phyloP scores from a whole-genome alignment of 805 yeast species.

The Metschnikowia picachoensis region DNA sequence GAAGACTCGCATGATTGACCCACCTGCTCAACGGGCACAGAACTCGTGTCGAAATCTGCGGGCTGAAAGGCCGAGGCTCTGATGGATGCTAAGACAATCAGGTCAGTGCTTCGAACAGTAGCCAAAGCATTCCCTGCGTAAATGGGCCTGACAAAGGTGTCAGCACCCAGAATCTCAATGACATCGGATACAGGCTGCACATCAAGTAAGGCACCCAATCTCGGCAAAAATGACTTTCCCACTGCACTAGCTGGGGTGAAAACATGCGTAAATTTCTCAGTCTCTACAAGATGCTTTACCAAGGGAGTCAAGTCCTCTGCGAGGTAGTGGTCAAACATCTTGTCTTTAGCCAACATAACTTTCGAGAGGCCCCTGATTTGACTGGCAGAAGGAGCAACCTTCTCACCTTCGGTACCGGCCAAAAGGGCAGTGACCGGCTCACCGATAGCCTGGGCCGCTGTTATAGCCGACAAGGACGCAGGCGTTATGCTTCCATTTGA shows the following conservation, averaged over 20 bases:
- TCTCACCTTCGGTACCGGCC: slow-evolving; percentile 59
- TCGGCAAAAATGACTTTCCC: slow-evolving; percentile 83
- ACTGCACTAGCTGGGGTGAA: slow-evolving; percentile 79
- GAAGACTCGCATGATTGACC: slow-evolving; percentile 33
- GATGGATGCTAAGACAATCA: slow-evolving; percentile 65
- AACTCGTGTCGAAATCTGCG: slow-evolving; percentile 23
- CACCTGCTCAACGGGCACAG: slow-evolving; percentile 49
- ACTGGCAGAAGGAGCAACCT: slow-evolving; percentile 43
- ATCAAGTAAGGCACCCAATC: slow-evolving; percentile 81
- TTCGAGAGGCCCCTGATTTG: slow-evolving; percentile 52
- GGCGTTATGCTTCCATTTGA: slow-evolving; percentile 54
- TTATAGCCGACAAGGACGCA: slow-evolving; percentile 64
- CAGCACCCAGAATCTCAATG: slow-evolving; percentile 57
- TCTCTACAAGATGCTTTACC: slow-evolving; percentile 44
- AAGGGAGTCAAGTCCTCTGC: slow-evolving; percentile 84
- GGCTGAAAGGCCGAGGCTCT: slow-evolving; percentile 79
- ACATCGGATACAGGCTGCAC: slow-evolving; percentile 87
- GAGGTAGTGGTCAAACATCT: slow-evolving; percentile 60
- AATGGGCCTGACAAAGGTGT: slow-evolving; percentile 86
- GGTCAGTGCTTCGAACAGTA: slow-evolving; percentile 71
- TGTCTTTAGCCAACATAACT: slow-evolving; percentile 55
- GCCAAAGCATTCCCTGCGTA: slow-evolving; percentile 93
- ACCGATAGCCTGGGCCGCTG: slow-evolving; percentile 75
- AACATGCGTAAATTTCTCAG: slow-evolving; percentile 59
- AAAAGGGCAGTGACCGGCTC: slow-evolving; percentile 78